Evolutionary conservation across 352 stramenopile genomes (phyloP).

Genomic region (Globisporangium cederbergense): DNA sequence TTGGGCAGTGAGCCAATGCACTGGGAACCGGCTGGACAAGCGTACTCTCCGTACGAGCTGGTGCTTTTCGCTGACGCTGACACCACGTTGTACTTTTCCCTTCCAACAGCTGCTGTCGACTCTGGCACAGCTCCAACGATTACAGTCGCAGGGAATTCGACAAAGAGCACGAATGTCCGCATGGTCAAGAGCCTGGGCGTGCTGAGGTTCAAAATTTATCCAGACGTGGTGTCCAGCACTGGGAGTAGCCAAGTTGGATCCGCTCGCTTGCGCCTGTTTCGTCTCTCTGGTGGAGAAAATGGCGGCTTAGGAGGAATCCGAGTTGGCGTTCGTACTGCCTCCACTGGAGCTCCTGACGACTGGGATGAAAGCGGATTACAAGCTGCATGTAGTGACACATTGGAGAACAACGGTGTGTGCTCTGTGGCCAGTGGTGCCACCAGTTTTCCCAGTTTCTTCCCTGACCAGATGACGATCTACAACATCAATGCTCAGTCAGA

Average conservation of each 20-base stretch:
- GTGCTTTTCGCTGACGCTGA: constrained; percentile 34
- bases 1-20: constrained; percentile 59
- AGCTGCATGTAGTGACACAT: constrained; percentile 4
- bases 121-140: constrained; percentile 25
- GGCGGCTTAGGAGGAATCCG: constrained; percentile 48
- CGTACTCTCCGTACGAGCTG: constrained; percentile 39
- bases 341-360: constrained; percentile 12
- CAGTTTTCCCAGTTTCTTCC: constrained; percentile 31
- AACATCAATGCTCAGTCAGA: constrained; percentile 20
- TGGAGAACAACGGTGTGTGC: constrained; percentile 21
- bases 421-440: constrained; percentile 20
- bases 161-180: constrained; percentile 28
- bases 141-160: constrained; percentile 41
- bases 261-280: constrained; percentile 50
- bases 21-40: constrained; percentile 38
- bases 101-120: background rate
- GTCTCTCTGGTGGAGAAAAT: constrained; percentile 60
- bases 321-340: constrained; percentile 37
- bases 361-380: constrained; percentile 42
- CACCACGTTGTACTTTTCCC: constrained; percentile 40
- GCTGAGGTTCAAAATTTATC: constrained; percentile 37
- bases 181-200: constrained; percentile 31
- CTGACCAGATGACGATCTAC: constrained; percentile 25
- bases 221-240: constrained; percentile 26
- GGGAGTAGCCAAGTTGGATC: constrained; percentile 53